Base-by-base conservation (phyloP, 176 grass and related monocot genomes). In the Ensete glaucum region DNA sequence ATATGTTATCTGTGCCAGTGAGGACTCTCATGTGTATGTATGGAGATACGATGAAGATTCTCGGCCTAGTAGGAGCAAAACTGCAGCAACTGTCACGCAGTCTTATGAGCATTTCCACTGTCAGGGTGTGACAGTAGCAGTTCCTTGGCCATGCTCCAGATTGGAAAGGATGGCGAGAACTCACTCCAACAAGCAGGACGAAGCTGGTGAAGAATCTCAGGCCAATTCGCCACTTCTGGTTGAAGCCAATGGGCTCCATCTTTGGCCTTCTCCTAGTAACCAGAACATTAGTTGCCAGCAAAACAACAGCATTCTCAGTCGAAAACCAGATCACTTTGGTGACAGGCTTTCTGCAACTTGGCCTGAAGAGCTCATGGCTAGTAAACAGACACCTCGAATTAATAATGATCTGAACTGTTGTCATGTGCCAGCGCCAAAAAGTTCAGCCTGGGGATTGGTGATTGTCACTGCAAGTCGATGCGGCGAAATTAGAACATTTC, bases 51-150 rank as follows among this genome's bases (percentile, higher is more conserved):
- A 89, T 19, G 82, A 85, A 62, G 76, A 73, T 68, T 83, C 82
- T 69, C 83, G 78, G 64, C 74, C 78, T 73, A 63, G 82, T 50
- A 83, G 69, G 83, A 89, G 53, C 82, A 91, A 89, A 86, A 79
- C 52, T 64, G 68, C 24, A 8, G 78, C 80, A 21, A 80, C 85
- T 22, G 81, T 81, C 53, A 89, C 82, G 21, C 86, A 84, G 50
- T 89, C 88, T 48, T 99, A 99, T 0, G 95, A 99, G 56, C 73
- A 94, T 75, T 99, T 99, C 59, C 81, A 89, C 72, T 94, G 86
- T 78, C 91, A 77, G 80, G 95, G 82, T 48, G 91, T 99, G 79
- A 99, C 88, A 1, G 86, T 84, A 11, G 86, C 88, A 71, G 83
- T 79, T 62, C 78, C 87, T 62, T 87, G 89, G 88, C 86, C 88